Conservation (phyloP, 2,329 filamentous ascomycete genomes). For the Didymellaceae sp. region DNA sequence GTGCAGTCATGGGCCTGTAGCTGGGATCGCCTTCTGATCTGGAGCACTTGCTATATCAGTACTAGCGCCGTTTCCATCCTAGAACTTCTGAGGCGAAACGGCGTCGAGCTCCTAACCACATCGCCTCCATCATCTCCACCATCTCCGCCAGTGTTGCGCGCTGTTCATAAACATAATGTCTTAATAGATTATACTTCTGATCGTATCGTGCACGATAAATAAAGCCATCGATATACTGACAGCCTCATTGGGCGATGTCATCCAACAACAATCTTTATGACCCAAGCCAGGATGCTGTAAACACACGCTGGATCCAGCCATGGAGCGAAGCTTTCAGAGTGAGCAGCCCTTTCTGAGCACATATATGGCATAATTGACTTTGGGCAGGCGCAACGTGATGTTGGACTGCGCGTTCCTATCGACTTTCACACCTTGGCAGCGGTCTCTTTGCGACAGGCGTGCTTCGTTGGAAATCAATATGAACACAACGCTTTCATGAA, state of each 20-base stretch:
- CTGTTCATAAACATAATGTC: background rate
- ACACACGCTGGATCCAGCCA: constrained; percentile 37
- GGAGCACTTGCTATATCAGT: background rate
- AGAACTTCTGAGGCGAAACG: constrained; percentile 1
- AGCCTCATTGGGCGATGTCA: constrained; percentile 32
- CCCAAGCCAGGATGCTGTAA: constrained; percentile 37
- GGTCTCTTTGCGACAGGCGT: constrained; percentile 64
- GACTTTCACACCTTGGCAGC: constrained; percentile 66
- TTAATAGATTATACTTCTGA: background rate
- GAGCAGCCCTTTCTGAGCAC: constrained; percentile 3
- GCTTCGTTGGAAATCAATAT: constrained; percentile 63
- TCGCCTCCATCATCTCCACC: background rate
- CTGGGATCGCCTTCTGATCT: too few species aligned
- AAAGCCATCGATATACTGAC: constrained; percentile 5
- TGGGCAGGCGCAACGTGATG: constrained; percentile 65
- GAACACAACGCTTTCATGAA: constrained; percentile 57
- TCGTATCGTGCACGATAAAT: background rate
- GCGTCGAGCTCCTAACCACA: background rate
- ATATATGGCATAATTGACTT: background rate
- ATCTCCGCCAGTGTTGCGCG: background rate
- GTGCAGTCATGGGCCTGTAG: too few species aligned
- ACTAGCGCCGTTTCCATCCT: constrained; percentile 1
- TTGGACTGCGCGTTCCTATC: constrained; percentile 65
- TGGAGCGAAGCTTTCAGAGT: constrained; percentile 45
- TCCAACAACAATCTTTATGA: constrained; percentile 37